A percentile compares a stretch with the other conserved stretches of the same genome.
Evolutionary conservation across 306 rosid genomes (phyloP).

Genomic region (Ceratonia siliqua): DNA sequence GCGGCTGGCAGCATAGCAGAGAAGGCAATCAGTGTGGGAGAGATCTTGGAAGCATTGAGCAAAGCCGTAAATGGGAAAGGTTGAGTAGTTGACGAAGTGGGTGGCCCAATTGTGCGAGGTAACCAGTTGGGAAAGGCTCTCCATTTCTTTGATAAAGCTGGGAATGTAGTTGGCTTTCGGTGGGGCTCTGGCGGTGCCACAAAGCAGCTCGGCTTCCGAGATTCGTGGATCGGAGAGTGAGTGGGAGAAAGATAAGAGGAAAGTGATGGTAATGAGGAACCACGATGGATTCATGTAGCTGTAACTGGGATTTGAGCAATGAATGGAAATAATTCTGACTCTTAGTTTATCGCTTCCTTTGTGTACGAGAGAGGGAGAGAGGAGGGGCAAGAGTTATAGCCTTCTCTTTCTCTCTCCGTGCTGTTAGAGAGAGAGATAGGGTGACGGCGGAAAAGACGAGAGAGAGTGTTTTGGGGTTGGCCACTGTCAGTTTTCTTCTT

Average conservation of each 20-base stretch:
- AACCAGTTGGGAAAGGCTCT: constrained; percentile 49
- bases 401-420: not conserved
- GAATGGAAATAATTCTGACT: constrained; percentile 4
- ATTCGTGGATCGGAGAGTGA: constrained; percentile 63
- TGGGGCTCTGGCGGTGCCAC: constrained; percentile 46
- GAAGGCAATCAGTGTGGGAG: constrained; percentile 76
- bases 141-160: constrained; percentile 69
- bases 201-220: constrained; percentile 48
- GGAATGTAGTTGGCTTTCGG: constrained; percentile 47
- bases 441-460: too few relatives aligned
- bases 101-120: constrained; percentile 44
- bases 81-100: constrained; percentile 44
- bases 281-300: constrained; percentile 4
- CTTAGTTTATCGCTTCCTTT: not conserved
- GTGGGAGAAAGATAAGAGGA: constrained; percentile 25
- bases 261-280: constrained; percentile 17
- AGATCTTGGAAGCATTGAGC: constrained; percentile 79
- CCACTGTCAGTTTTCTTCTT: not conserved
- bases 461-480: not conserved
- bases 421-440: not conserved
- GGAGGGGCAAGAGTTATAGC: too few relatives aligned
- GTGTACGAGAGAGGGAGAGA: not conserved
- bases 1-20: constrained; percentile 76
- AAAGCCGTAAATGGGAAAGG: constrained; percentile 56
- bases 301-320: not conserved